These are phyloP conservation scores for Passiflora organensis DNA, from an alignment of 345 rosid species.

Conservation along the genomic window DNA sequence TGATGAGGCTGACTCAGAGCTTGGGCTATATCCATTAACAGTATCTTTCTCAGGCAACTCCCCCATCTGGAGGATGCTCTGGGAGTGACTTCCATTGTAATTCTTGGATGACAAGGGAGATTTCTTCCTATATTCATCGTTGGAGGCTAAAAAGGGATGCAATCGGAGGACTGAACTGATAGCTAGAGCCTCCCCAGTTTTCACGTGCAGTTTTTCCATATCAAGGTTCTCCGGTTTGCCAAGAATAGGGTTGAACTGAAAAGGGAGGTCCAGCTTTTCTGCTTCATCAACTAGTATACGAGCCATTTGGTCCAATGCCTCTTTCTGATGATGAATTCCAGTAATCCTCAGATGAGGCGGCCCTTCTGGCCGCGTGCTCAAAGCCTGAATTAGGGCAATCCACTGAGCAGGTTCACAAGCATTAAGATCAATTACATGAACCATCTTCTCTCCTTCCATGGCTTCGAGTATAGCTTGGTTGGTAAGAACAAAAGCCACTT, in stretches of 20 bases:
- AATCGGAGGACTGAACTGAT: constrained; percentile 78
- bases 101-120: constrained; percentile 33
- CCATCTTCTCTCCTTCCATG: constrained; percentile 96
- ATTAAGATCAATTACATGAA: constrained; percentile 80
- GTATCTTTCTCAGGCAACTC: constrained; percentile 61
- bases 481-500: constrained; percentile 64
- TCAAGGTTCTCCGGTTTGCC: constrained; percentile 65
- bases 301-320: constrained; percentile 81
- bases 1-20: constrained; percentile 68
- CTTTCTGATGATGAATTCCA: constrained; percentile 75
- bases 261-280: constrained; percentile 79
- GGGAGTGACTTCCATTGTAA: constrained; percentile 42
- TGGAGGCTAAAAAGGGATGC: constrained; percentile 66
- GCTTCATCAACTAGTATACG: constrained; percentile 77
- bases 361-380: constrained; percentile 79
- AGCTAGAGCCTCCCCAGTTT: constrained; percentile 94
- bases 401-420: constrained; percentile 81
- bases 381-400: constrained; percentile 75
- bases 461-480: constrained; percentile 87
- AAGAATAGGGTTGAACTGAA: constrained; percentile 79
- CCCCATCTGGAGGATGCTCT: constrained; percentile 43
- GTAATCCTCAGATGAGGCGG: constrained; percentile 96
- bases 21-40: constrained; percentile 50
- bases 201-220: constrained; percentile 66
- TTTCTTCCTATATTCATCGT: constrained; percentile 49